phyloP scores from a whole-genome alignment of 2,329 filamentous ascomycete species.

The Rugonectria rugulosa region DNA sequence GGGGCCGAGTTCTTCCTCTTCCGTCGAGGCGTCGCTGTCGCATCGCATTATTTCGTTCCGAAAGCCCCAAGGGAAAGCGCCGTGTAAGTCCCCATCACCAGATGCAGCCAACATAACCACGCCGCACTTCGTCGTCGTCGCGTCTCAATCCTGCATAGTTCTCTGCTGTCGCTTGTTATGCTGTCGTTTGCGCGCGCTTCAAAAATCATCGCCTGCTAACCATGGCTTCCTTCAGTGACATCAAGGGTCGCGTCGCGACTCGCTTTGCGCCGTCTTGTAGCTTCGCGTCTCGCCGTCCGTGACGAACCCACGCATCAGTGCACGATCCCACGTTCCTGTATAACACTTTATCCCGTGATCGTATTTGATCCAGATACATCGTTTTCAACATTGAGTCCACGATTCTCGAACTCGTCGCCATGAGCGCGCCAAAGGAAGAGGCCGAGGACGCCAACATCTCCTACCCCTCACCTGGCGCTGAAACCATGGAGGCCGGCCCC shows the following conservation, averaged over 20 bases:
- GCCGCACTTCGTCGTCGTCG: conserved; percentile 17
- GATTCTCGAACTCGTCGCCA: conserved; percentile 23
- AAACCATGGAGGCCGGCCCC: conserved; percentile 51
- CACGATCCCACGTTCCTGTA: conserved; percentile 11
- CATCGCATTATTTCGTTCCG: conserved; percentile 55
- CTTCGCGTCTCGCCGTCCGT: conserved; percentile 29
- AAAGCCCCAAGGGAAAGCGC: conserved; percentile 43
- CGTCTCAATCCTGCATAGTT: conserved; percentile 18
- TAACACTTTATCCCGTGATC: no score
- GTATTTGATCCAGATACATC: conserved; percentile 15
- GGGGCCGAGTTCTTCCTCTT: conserved; percentile 57
- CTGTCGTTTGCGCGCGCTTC: conserved; percentile 15
- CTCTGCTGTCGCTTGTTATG: conserved; percentile 21
- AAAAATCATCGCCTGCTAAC: conserved; percentile 36
- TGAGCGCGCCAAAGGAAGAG: conserved; percentile 47
- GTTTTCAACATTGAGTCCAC: conserved; percentile 13
- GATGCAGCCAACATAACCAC: conserved; percentile 28
- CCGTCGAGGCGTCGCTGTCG: conserved; percentile 49
- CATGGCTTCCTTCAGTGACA: conserved; percentile 38
- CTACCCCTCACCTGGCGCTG: conserved; percentile 56
- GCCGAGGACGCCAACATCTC: conserved; percentile 48
- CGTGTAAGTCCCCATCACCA: conserved; percentile 45
- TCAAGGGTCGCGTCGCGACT: conserved; percentile 35
- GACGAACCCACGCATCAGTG: conserved; percentile 4
- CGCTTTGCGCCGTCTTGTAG: conserved; percentile 18